Conservation (phyloP, 148 eudicot genomes). For the Nyssa sinensis region DNA sequence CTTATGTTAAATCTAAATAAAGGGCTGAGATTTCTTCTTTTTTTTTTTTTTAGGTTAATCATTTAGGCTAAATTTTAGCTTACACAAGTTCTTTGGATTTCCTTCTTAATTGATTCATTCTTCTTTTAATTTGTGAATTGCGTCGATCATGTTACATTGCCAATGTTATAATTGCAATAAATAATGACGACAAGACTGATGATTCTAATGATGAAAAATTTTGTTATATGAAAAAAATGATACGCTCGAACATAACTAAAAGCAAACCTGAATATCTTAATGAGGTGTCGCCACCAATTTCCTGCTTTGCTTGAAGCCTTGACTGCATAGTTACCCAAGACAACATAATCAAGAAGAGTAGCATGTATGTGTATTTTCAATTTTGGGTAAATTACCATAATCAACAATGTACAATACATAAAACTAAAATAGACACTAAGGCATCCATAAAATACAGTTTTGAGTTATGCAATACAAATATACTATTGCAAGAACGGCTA, state of each 20-base stretch:
- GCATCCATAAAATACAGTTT: neutral
- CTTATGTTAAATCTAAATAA: too few species aligned
- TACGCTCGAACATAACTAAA: conserved; percentile 5
- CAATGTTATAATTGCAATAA: neutral
- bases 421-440: neutral
- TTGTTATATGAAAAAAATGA: neutral
- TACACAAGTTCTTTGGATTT: neutral
- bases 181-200: neutral
- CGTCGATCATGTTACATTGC: too few species aligned
- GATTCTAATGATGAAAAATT: neutral
- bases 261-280: conserved; percentile 74
- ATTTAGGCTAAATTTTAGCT: too few species aligned
- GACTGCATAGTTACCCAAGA: conserved; percentile 48
- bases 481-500: too few species aligned
- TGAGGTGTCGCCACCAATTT: conserved; percentile 59
- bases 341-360: neutral
- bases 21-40: too few species aligned
- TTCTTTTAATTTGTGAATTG: too few species aligned
- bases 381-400: neutral
- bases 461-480: neutral
- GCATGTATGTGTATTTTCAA: neutral
- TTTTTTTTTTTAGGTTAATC: too few species aligned
- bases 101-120: neutral
- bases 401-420: neutral
- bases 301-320: conserved; percentile 97